Evolutionary conservation across 2,329 filamentous ascomycete species (phyloP), one percentile per base, ranked within the genome.

Genomic region (Hirsutella rhossiliensis): DNA sequence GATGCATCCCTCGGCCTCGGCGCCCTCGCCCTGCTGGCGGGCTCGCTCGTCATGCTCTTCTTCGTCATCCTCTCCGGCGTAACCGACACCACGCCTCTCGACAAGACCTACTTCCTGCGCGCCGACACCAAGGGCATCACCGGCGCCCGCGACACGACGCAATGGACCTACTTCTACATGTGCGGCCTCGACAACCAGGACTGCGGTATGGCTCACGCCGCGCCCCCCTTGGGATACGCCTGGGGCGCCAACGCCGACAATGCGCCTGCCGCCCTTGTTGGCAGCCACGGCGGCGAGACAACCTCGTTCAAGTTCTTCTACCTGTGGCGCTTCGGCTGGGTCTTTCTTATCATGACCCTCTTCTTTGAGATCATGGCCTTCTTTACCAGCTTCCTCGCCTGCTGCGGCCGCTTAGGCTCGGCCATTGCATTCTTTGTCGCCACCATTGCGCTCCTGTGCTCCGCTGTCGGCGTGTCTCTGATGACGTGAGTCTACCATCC

Each of bases 111-210:
- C 66, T 95, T 96, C 71, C 78, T 97, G 29, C 73, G 83, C 58
- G 86, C 86, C 55, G 75, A 84, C 58, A 95, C 89, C 1, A 68
- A 67, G 29, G 78, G 72, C 57, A 88, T 94, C 57, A 69, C 75
- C 3, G 80, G 81, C 40, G 82, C 87, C 12, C 76, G 81, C 43
- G 49, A 71, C 42, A 54, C 74, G 17, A 82, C 87, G 12, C 81
- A 90, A 66, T 97, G 90, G 90, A 94, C 88, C 31, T 94, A 84
- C 66, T 92, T 94, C 72, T 82, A 85, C 62, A 71, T 94, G 48
- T 94, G 89, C 66, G 78, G 80, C 43, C 69, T 69, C 28, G 67
- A 66, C 48, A 76, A 80, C 59, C 70, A 69, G 42, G 65, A 84
- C 63, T 96, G 87, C 65, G 75, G 78, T 47, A 56, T 56, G 1